Evolutionary conservation across 2,329 filamentous ascomycete species (phyloP), one percentile per base, ranked within the genome.

Genomic region (Ramularia endophylla): DNA sequence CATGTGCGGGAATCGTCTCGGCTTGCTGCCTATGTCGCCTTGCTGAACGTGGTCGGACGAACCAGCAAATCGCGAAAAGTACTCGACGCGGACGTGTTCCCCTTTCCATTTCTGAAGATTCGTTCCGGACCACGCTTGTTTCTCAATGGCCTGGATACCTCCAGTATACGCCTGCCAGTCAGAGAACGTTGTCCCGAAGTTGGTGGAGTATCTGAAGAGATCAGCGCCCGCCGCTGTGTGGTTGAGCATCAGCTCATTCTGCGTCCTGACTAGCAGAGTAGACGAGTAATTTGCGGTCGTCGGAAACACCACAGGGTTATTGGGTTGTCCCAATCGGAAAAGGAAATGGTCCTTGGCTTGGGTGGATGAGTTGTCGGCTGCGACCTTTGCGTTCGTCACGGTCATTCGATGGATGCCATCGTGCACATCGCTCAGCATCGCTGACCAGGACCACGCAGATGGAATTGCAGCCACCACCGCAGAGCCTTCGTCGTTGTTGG

Each of bases 1-100:
- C n/a, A 81, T 59, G 54, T 81, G 77, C 6, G 79, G 79, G 52
- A 76, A 78, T 15, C 73, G 67, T 36, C 77, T 43, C 7, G 47
- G 20, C 8, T 61, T 59, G 27, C 62, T 60, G 30, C 59, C 61
- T 13, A 70, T 51, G 56, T 82, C 78, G 27, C 69, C 73, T 46
- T 81, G 71, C 56, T 81, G 78, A 8, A 76, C 60, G 47, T 80
- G 75, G 48, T 70, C 68, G 50, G 73, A 77, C 42, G 75, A 80
- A 8, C 76, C 76, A 12, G 72, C 67, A 33, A 76, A 63, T 37
- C 68, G 67, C 55, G 69, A 77, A 70, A 71, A 82, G 57, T 81
- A 82, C 51, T 81, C 75, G 16, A 80, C 68, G 8, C 71, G 70
- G 29, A 82, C 65, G 52, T 82, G 78, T 31, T 80, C 70, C 19